Conservation (phyloP, 306 rosid genomes). For the Vachellia collinsii region DNA sequence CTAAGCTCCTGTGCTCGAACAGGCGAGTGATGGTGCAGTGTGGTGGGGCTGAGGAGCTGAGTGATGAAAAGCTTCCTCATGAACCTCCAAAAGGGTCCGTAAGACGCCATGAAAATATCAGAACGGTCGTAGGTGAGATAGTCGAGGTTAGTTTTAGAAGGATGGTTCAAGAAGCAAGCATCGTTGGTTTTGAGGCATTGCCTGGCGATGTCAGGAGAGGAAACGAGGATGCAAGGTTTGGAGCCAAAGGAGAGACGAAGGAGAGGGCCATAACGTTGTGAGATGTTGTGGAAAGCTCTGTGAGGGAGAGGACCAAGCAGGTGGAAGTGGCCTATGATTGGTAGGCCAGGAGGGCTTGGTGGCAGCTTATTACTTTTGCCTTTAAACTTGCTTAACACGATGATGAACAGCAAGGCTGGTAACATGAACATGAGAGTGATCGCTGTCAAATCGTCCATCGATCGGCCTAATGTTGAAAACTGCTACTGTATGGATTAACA, state of each 20-base stretch:
- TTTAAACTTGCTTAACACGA: slow-evolving; percentile 3
- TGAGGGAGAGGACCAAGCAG: slow-evolving; percentile 40
- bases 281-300: slow-evolving; percentile 43
- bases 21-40: slow-evolving; percentile 32
- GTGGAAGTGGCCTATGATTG: slow-evolving; percentile 50
- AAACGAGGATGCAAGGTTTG: slow-evolving; percentile 38
- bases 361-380: slow-evolving; percentile 32
- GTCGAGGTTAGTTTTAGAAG: slow-evolving; percentile 31
- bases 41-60: slow-evolving; percentile 46
- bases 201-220: slow-evolving; percentile 49
- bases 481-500: background rate
- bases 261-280: slow-evolving; percentile 48
- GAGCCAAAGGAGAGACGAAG: slow-evolving; percentile 49
- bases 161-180: slow-evolving; percentile 43
- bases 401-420: background rate
- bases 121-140: slow-evolving; percentile 43
- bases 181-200: slow-evolving; percentile 48
- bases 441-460: background rate
- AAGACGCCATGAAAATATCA: slow-evolving; percentile 45
- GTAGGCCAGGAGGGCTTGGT: slow-evolving; percentile 44
- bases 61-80: slow-evolving; percentile 51
- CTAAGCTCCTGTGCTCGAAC: slow-evolving; percentile 40
- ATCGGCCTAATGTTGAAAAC: background rate
- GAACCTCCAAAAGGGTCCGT: slow-evolving; percentile 58
- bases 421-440: slow-evolving; percentile 11